These are phyloP conservation scores for Dactylellina drechsleri DNA, from an alignment of 2,329 filamentous ascomycete species.

Conservation along the genomic window DNA sequence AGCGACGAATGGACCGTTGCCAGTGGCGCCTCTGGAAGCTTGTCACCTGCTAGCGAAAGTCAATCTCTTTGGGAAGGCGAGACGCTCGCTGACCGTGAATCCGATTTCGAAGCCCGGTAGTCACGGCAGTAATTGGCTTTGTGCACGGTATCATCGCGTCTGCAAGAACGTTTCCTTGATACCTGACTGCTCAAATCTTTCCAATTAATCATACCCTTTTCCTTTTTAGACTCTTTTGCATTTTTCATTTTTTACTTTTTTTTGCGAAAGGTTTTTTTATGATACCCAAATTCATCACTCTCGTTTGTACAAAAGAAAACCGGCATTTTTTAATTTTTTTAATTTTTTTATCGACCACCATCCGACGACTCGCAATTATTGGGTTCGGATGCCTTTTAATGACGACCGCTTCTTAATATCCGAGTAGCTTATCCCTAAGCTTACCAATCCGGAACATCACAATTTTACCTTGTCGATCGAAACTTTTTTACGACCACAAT, in stretches of 20 bases:
- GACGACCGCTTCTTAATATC: conserved; percentile 28
- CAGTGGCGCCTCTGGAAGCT: conserved; percentile 74
- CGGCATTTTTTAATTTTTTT: conserved; percentile 40
- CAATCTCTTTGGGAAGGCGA: conserved; percentile 59
- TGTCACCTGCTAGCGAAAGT: conserved; percentile 67
- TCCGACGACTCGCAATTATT: conserved; percentile 42
- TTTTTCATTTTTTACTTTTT: conserved; percentile 33
- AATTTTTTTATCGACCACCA: conserved; percentile 19
- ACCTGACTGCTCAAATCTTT: background rate
- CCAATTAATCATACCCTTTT: conserved; percentile 13
- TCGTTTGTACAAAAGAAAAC: conserved; percentile 54
- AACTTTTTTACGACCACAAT: conserved; percentile 39
- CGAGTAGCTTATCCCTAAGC: conserved; percentile 20
- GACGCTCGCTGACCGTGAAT: conserved; percentile 47
- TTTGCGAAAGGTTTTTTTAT: conserved; percentile 51
- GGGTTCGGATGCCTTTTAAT: conserved; percentile 52
- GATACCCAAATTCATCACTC: conserved; percentile 55
- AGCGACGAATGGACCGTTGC: conserved; percentile 92
- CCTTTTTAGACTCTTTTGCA: conserved; percentile 36
- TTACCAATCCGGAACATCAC: conserved; percentile 13
- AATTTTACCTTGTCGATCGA: conserved; percentile 31
- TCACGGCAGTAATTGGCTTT: background rate
- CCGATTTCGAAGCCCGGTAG: conserved; percentile 43
- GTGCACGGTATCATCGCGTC: conserved; percentile 18
- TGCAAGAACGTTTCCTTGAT: conserved; percentile 24